Conservation (phyloP, 1,284 basidiomycete genomes). For the Tilletia walkeri region DNA sequence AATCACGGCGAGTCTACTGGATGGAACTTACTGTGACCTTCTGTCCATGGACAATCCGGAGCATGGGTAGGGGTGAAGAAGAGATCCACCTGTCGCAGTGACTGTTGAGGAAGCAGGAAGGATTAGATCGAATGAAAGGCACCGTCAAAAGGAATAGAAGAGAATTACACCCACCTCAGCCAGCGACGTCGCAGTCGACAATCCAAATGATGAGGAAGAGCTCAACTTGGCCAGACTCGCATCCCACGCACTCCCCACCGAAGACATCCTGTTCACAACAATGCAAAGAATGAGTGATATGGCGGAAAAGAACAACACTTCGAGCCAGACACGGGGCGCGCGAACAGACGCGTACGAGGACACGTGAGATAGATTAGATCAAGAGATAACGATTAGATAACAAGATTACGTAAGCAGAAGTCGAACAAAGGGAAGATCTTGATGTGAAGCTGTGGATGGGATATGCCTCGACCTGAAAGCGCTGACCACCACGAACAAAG, state of each 20-base stretch:
- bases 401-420: not conserved
- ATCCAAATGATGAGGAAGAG: too few species aligned
- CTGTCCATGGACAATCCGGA: not conserved
- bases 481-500: not conserved
- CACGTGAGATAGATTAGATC: slow-evolving; percentile 1
- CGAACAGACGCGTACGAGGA: not conserved
- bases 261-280: not conserved
- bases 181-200: not conserved
- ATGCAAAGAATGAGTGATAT: not conserved
- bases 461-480: not conserved
- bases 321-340: too few species aligned
- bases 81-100: not conserved
- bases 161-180: not conserved
- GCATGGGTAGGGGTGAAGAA: not conserved
- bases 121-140: too few species aligned
- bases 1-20: too few species aligned
- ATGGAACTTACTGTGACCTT: not conserved
- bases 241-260: slow-evolving; percentile 4
- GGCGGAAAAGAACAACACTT: not conserved
- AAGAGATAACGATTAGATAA: too few species aligned
- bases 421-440: not conserved
- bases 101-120: not conserved
- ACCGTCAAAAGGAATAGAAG: not conserved
- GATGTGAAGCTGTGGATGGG: not conserved
- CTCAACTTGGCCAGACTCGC: not conserved